A percentile compares a stretch with the other conserved stretches of the same genome.
Conservation (phyloP, 2,329 filamentous ascomycete species). For the Neospermospora avenae region DNA sequence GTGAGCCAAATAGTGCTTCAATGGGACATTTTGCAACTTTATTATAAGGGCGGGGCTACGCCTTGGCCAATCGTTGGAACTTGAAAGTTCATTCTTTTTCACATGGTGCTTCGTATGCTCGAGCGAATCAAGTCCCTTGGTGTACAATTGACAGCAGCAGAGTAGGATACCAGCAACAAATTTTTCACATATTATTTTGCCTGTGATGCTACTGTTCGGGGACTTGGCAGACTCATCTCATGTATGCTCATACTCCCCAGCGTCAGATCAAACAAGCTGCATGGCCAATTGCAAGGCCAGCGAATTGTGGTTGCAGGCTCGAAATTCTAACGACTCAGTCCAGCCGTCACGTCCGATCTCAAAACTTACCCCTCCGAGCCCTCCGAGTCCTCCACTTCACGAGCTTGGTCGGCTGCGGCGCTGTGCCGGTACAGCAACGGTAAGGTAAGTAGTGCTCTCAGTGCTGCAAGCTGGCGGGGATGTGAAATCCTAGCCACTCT, state of each 20-base stretch:
- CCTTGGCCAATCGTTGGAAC: background rate
- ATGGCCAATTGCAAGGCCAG: background rate
- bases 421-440: background rate
- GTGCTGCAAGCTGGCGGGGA: background rate
- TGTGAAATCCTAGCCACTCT: background rate
- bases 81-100: background rate
- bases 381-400: too few species aligned
- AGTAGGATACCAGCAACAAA: too few species aligned
- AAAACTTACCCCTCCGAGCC: background rate
- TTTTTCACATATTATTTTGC: background rate
- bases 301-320: background rate
- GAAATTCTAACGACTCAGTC: background rate
- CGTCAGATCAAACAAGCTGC: background rate
- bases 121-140: too few species aligned
- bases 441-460: background rate
- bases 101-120: too few species aligned
- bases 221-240: background rate
- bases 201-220: background rate
- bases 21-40: background rate
- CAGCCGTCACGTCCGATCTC: background rate
- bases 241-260: background rate
- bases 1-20: background rate
- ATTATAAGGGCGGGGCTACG: too few species aligned
- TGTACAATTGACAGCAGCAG: too few species aligned
- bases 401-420: constrained; percentile 3